Evolutionary conservation across 345 rosid genomes (phyloP).

Genomic region (Corchorus olitorius): DNA sequence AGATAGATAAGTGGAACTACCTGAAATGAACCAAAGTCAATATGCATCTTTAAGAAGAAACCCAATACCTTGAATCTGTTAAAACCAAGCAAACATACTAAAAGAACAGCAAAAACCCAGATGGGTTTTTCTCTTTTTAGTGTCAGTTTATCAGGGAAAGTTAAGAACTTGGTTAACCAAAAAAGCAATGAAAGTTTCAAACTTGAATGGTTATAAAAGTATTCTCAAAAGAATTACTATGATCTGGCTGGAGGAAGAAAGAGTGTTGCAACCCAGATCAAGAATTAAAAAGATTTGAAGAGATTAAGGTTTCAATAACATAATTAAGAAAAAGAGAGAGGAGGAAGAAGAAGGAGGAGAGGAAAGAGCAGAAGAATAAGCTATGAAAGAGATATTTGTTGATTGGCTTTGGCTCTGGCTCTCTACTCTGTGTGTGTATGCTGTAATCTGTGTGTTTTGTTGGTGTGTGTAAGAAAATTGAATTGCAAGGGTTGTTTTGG

Average conservation of each 20-base stretch:
- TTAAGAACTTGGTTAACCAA: not conserved
- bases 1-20: conserved; percentile 33
- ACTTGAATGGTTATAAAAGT: not conserved
- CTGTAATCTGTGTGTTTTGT: conserved; percentile 17
- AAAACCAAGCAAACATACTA: conserved; percentile 23
- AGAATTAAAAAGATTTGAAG: conserved; percentile 35
- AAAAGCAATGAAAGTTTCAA: conserved; percentile 23
- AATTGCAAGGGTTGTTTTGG: conserved; percentile 9
- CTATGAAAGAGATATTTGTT: conserved; percentile 41
- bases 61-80: conserved; percentile 38
- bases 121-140: conserved; percentile 11
- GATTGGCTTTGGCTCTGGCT: conserved; percentile 38
- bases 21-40: conserved; percentile 35
- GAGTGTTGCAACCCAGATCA: conserved; percentile 41
- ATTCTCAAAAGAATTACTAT: not conserved
- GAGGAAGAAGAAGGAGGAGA: not conserved
- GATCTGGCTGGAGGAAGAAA: conserved; percentile 39
- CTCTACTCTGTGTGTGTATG: conserved; percentile 9
- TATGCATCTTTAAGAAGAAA: conserved; percentile 34
- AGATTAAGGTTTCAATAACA: conserved; percentile 24
- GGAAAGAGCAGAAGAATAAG: not conserved
- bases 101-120: conserved; percentile 28
- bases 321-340: conserved; percentile 20
- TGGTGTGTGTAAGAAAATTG: conserved; percentile 19
- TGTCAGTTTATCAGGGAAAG: conserved; percentile 18